Base-by-base conservation (phyloP, 1,284 basidiomycete genomes). In the Lignosus rhinocerotis region DNA sequence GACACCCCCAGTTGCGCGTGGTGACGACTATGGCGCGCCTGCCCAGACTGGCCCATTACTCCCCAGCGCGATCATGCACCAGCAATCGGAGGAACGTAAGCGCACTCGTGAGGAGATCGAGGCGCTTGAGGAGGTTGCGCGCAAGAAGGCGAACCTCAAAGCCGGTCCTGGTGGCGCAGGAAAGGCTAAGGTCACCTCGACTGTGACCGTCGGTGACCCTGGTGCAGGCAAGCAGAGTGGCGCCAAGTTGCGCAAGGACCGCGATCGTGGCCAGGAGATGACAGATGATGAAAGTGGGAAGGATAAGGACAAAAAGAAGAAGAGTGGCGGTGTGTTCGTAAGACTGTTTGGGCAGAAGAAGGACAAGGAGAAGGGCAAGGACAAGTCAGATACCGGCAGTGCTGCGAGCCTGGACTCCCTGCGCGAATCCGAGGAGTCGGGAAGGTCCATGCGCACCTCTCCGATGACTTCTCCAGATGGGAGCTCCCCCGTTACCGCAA, bases 331-430 rank as follows among this genome's bases (percentile, higher is more conserved):
- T 1, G 78, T 93, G 43, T 87, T 96, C 64, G 80, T 86, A 31
- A 82, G 85, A 0, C 67, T 96, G 46, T 96, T 96, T 70, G 80
- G 81, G 12, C 77, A 89, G 6, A 87, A 83, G 71, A 90, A 87
- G 73, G 90, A 92, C 71, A 93, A 93, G 75, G 82, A 84, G 54
- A 92, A 90, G 71, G 84, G 84, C 41, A 84, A 82, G 67, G 77
- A 75, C 76, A 80, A 81, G 63, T 70, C 82, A 72, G 59, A 80
- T 74, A 66, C 76, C 65, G 66, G 55, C 66, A 73, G 66, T 63
- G 55, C 55, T 16, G 55, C 59, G 42, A 71, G 67, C 48, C 58
- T 66, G 16, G 57, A 72, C 66, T 69, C 66, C 25, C 69, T 69
- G 49, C 75, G 83, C 30, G 70, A 71, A 21, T 85, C 84, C 1